Evolutionary conservation across 202 grass and related monocot species (phyloP), one percentile per base, ranked within the genome.

Genomic region (Alloteropsis angusta): DNA sequence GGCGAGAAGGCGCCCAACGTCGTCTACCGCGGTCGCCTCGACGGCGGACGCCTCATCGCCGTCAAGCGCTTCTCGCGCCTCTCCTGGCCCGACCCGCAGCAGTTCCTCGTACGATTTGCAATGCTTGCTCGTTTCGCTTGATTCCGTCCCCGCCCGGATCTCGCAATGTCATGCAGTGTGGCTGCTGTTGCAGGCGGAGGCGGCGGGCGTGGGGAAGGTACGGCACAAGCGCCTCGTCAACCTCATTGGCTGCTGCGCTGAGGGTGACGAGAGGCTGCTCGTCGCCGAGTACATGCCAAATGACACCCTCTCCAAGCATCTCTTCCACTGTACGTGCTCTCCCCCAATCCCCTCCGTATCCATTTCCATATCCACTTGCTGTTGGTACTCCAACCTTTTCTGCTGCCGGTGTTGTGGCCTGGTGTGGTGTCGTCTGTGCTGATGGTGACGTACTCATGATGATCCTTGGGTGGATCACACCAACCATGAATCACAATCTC

Each of bases 1-100:
- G 96, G 96, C 59, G 96, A 98, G 91, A 98, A 98, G 96, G 96
- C 92, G 17, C 96, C 96, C 46, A 98, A 98, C 78, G 90, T 90
- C 58, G 96, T 98, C 71, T 98, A 98, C 96, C 88, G 87, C 42
- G 96, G 87, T 3, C 82, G 90, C 5, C 87, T 98, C 82, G 96
- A 95, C 45, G 90, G 94, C 1, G 94, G 87, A 0, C 83, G 92
- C 6, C 74, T 93, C 58, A 90, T 98, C 70, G 96, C 96, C 47
- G 91, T 98, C 71, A 98, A 98, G 92, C 82, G 96, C 59, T 95
- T 98, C 86, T 98, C 96, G 37, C 91, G 89, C 73, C 87, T 88
- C 73, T 98, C 96, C 12, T 98, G 96, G 96, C 92, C 96, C 28
- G 96, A 95, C 85, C 89, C 92, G 65, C 96, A 95, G 86, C 96